Evolutionary conservation across 139 green algal species (phyloP), one percentile per base, ranked within the genome.

Genomic region (Coccomyxa sp.): DNA sequence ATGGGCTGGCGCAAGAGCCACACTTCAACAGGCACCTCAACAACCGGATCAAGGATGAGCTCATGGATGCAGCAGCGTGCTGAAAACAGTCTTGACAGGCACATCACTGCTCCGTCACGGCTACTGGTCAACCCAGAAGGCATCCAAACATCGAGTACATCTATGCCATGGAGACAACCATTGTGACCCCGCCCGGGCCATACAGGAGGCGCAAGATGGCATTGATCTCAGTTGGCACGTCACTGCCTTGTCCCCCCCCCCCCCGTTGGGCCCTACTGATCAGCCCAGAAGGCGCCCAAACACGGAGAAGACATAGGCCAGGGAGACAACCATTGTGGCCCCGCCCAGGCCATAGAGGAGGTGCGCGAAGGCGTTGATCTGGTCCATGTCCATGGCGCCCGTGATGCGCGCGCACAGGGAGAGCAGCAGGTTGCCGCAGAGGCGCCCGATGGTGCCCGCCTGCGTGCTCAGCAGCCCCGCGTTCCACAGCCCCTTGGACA

Each of bases 391-490:
- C 1, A 24, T 64, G 16, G 79, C 40, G 0, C 82, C 78, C 0
- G 82, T 83, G 5, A 82, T 27, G 34, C 34, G 31, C n/a, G 81
- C 84, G 1, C 68, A 73, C 14, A 74, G 38, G 5, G 80, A 82
- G 34, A 88, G 73, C 68, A 83, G 44, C 35, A 76, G 41, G 73
- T 90, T 90, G 76, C 86, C 86, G 0, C 76, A 70, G 8, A 90
- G 74, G 24, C 86, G 78, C 8, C 86, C 86, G 22, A 89, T 34
- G 22, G 81, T 87, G 73, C 86, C 86, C 0, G 86, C 81, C 7
- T 71, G 77, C 0, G 86, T 90, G 73, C 75, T 79, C 31, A 90
- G 55, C 54, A 90, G 70, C 44, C 82, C 82, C n/a, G 83, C 83
- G 55, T 89, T 89, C 12, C 81, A 78, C 6, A 77, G 75, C 44